Evolutionary conservation across 73 alveolate genomes (phyloP), one percentile per base, ranked within the genome.

Genomic region (Tetrahymena borealis): DNA sequence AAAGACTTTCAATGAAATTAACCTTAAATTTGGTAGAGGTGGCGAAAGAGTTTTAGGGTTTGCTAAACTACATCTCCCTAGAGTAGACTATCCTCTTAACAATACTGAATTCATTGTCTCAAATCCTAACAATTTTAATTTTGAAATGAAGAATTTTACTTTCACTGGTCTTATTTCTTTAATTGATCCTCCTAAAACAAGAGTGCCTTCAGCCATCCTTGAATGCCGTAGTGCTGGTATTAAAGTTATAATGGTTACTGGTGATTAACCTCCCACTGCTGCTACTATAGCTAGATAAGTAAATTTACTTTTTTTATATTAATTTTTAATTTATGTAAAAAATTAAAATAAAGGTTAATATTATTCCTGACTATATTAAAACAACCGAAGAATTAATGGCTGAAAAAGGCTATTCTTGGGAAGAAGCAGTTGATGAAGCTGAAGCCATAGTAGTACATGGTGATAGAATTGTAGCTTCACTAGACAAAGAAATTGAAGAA

Each of bases 221-320:
- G 97, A 97, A 93, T 97, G 99, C 91, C 95, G 96, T 92, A 43
- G 96, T 32, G 99, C 99, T 91, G 99, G 99, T 90, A 97, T 98
- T 42, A 98, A 98, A 96, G 99, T 98, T 79, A 98, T 98, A 90
- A 98, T 98, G 99, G 99, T 98, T 37, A 98, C 99, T 20, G 98
- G 98, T 2, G 99, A 98, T 96, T 96, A 98, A 94, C 98, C 99
- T 4, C 98, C 97, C 42, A 98, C 99, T 12, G 99, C 99, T 13
- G 99, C 99, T 36, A 98, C 99, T 13, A 98, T 98, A 36, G 98
- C 98, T 32, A 91, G 95, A 78, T 93, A 94, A 79, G 98, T 96
- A 92, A 94, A 94, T 92, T 94, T 94, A 91, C 94, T 96, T 20
- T 92, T 94, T 20, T 24, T 18, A 9, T 12, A n/a, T 42, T 16